Conservation (phyloP, 495 filamentous ascomycete species). For the Podospora appendiculata region DNA sequence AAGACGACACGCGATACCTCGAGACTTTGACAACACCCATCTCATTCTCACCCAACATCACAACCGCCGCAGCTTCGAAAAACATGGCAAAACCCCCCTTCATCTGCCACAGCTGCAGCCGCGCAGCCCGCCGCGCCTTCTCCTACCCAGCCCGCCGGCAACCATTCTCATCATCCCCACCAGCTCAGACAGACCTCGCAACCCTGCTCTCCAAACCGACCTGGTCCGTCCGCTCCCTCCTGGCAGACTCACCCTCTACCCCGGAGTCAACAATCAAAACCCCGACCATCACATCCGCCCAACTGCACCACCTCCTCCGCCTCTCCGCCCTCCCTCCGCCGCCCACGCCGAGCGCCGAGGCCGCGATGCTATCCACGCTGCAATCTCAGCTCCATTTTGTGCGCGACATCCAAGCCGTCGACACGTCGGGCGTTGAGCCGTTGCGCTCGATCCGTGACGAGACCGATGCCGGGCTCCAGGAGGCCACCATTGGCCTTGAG, state of each 20-base stretch:
- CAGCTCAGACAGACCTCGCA: neutral
- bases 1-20: too few relatives aligned
- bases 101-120: neutral
- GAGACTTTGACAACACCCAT: too few relatives aligned
- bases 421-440: constrained; percentile 64
- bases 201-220: constrained; percentile 59
- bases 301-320: constrained; percentile 76
- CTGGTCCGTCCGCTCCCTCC: constrained; percentile 80
- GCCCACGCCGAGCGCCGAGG: constrained; percentile 44
- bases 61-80: neutral
- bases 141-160: neutral
- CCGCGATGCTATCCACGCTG: constrained; percentile 61
- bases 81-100: neutral
- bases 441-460: constrained; percentile 78
- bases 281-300: constrained; percentile 30
- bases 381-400: constrained; percentile 86
- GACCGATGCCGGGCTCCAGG: constrained; percentile 37
- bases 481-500: constrained; percentile 34
- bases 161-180: neutral
- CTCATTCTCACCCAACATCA: too few relatives aligned
- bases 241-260: constrained; percentile 32
- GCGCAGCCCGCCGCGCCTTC: neutral
- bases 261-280: constrained; percentile 9
- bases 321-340: constrained; percentile 84
- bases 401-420: constrained; percentile 67